phyloP scores from a whole-genome alignment of 169 alveolate species.

The Cyclospora cayetanensis region DNA sequence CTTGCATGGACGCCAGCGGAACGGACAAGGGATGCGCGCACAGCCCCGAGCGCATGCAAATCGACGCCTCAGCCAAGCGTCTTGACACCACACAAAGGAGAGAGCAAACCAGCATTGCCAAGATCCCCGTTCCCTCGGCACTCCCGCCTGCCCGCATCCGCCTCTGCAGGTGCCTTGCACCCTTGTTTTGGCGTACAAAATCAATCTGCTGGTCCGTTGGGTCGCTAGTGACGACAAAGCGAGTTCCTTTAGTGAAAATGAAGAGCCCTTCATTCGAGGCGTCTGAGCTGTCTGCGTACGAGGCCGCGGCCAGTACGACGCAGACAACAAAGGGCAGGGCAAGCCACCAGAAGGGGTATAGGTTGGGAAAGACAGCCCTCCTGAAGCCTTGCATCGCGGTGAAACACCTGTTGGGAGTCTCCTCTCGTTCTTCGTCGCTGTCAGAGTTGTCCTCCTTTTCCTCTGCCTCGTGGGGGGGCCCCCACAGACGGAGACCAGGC shows the following conservation, averaged over 20 bases:
- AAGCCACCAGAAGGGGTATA: conserved; percentile 58
- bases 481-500: no score
- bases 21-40: neutral
- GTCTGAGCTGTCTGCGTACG: conserved; percentile 36
- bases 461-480: conserved; percentile 27
- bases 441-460: conserved; percentile 60
- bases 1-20: neutral
- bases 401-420: conserved; percentile 14
- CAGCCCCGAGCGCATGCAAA: no score
- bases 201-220: conserved; percentile 48
- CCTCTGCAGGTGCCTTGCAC: no score
- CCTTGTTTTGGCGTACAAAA: neutral
- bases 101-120: neutral
- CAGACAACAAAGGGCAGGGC: conserved; percentile 56
- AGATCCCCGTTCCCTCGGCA: neutral
- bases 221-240: neutral
- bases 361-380: conserved; percentile 54
- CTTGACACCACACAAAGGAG: neutral
- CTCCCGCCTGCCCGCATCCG: neutral
- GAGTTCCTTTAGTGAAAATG: conserved; percentile 10
- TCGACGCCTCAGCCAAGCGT: neutral
- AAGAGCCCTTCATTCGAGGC: neutral
- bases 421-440: conserved; percentile 61
- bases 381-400: neutral
- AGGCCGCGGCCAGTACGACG: conserved; percentile 47